Evolutionary conservation across 2,329 filamentous ascomycete species (phyloP).

Genomic region (Phoma sp.): DNA sequence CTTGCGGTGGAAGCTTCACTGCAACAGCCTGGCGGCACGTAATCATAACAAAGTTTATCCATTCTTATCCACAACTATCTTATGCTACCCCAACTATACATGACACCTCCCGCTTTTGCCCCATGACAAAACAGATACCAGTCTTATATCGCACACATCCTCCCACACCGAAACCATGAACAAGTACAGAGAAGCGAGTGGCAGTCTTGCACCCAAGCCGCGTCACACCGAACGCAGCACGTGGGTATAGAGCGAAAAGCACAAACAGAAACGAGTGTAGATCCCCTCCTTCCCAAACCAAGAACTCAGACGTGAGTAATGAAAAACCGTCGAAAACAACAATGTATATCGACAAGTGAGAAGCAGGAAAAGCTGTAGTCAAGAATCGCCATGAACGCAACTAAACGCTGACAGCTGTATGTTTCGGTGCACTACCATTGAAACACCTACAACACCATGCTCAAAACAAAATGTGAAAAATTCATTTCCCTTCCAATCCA

Average conservation of each 20-base stretch:
- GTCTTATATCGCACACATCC: constrained; percentile 1
- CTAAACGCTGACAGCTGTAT: constrained; percentile 20
- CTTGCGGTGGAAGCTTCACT: too few species aligned
- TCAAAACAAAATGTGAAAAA: neutral
- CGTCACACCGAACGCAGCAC: constrained; percentile 8
- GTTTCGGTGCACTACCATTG: constrained; percentile 24
- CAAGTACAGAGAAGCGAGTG: constrained; percentile 16
- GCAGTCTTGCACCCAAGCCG: constrained; percentile 15
- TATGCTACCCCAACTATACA: constrained; percentile 7
- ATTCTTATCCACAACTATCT: too few species aligned
- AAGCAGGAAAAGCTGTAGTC: neutral
- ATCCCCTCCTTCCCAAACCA: neutral
- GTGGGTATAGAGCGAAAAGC: constrained; percentile 16
- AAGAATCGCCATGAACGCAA: neutral
- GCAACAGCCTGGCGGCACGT: neutral
- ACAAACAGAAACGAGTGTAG: constrained; percentile 11
- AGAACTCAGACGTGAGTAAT: neutral
- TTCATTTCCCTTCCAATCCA: neutral
- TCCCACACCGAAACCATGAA: neutral
- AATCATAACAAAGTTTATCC: too few species aligned
- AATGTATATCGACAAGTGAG: constrained; percentile 13
- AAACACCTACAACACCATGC: constrained; percentile 19
- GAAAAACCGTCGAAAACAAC: neutral
- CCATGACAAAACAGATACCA: neutral
- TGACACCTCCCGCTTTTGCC: neutral